Evolutionary conservation across 2,329 filamentous ascomycete genomes (phyloP).

Genomic region (Chaetomium globosum): DNA sequence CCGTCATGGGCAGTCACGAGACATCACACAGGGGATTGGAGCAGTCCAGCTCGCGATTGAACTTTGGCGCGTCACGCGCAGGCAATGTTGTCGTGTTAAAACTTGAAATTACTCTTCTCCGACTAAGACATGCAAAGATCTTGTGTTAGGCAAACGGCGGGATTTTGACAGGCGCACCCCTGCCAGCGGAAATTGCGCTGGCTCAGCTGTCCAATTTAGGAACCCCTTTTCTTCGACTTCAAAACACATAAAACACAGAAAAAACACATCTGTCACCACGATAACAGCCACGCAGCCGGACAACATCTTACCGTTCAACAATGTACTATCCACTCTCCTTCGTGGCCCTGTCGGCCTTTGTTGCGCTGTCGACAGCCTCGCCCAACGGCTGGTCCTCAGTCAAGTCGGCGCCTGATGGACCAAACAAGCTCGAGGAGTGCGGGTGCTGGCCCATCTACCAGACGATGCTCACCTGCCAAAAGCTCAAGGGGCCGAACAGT

Average conservation of each 20-base stretch:
- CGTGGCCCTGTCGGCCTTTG: slow-evolving; percentile 7
- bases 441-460: slow-evolving; percentile 29
- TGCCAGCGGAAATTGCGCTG: neutral
- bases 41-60: neutral
- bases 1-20: too few species aligned
- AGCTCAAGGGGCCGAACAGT: slow-evolving; percentile 1
- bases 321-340: slow-evolving; percentile 4
- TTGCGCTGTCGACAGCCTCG: neutral
- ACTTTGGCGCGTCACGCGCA: neutral
- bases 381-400: slow-evolving; percentile 14
- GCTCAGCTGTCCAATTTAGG: neutral
- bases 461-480: slow-evolving; percentile 25
- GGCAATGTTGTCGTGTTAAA: neutral
- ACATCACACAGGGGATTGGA: too few species aligned
- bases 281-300: neutral
- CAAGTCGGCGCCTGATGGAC: slow-evolving; percentile 19
- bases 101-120: neutral
- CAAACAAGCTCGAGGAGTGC: slow-evolving; percentile 27
- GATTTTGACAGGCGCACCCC: neutral
- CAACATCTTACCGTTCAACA: neutral
- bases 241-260: too few species aligned
- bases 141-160: neutral
- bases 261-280: neutral
- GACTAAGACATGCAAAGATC: slow-evolving; percentile 2
- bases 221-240: neutral